Conservation (phyloP, 495 filamentous ascomycete species). For the Tuber calosporum region DNA sequence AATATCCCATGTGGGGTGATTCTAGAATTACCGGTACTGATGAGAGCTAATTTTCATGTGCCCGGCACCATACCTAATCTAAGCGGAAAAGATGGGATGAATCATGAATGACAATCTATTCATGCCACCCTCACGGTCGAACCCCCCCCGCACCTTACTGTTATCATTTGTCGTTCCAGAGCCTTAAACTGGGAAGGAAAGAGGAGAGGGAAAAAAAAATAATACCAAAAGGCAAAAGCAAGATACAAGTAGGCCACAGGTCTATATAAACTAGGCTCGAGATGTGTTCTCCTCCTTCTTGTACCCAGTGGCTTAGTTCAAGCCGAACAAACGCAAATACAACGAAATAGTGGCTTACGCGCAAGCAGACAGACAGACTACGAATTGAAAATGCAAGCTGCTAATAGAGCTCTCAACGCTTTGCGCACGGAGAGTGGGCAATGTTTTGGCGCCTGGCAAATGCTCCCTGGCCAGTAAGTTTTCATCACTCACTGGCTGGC, state of each 20-base stretch:
- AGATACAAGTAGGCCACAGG: neutral
- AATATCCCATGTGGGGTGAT: too few species aligned
- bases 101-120: neutral
- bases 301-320: neutral
- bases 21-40: too few species aligned
- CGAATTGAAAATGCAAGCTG: slow-evolving; percentile 52
- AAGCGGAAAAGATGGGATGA: neutral
- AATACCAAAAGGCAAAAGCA: too few species aligned
- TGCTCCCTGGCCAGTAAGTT: slow-evolving; percentile 55
- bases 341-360: slow-evolving; percentile 8
- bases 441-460: slow-evolving; percentile 64
- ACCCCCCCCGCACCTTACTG: neutral
- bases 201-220: neutral
- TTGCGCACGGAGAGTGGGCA: slow-evolving; percentile 52
- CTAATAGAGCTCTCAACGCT: slow-evolving; percentile 57
- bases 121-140: neutral
- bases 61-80: too few species aligned
- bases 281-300: neutral
- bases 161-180: neutral
- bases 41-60: too few species aligned
- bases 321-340: neutral
- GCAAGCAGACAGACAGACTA: neutral
- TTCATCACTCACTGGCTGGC: neutral
- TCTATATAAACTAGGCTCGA: neutral
- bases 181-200: neutral